Evolutionary conservation across 352 stramenopile genomes (phyloP).

Genomic region (Globisporangium irregulare): DNA sequence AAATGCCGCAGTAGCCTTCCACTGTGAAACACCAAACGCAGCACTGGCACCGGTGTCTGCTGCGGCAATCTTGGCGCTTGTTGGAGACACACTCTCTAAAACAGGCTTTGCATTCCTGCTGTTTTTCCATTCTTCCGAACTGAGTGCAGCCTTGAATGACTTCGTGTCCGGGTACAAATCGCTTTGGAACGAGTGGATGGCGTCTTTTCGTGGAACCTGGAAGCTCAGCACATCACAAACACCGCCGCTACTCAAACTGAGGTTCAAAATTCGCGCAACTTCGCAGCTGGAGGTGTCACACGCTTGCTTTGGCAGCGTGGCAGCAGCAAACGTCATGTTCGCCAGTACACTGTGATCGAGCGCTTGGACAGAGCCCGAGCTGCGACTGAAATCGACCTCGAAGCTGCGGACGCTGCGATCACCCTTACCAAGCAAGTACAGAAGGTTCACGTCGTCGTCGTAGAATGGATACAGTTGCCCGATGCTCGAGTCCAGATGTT

Average conservation of each 20-base stretch:
- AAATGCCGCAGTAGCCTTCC: not conserved
- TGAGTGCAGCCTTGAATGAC: slow-evolving; percentile 36
- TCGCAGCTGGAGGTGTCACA: slow-evolving; percentile 58
- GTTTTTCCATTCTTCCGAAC: slow-evolving; percentile 35
- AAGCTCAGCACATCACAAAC: slow-evolving; percentile 68
- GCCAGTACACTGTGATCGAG: slow-evolving; percentile 51
- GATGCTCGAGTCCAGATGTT: slow-evolving; percentile 63
- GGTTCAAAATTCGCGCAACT: slow-evolving; percentile 58
- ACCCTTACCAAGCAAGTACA: slow-evolving; percentile 73
- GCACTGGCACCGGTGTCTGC: slow-evolving; percentile 11
- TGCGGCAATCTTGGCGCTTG: slow-evolving; percentile 14
- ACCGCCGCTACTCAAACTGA: slow-evolving; percentile 40
- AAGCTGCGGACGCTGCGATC: slow-evolving; percentile 59
- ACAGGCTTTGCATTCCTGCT: slow-evolving; percentile 44
- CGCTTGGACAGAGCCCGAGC: slow-evolving; percentile 32
- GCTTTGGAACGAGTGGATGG: slow-evolving; percentile 57
- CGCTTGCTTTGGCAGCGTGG: slow-evolving; percentile 49
- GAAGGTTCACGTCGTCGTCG: slow-evolving; percentile 59
- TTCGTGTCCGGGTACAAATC: slow-evolving; percentile 74
- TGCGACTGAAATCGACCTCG: slow-evolving; percentile 46
- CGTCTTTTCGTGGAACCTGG: slow-evolving; percentile 61
- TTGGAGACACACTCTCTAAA: slow-evolving; percentile 34
- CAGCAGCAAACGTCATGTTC: slow-evolving; percentile 54
- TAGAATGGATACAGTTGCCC: slow-evolving; percentile 68
- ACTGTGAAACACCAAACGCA: slow-evolving; percentile 33